A percentile compares a stretch with the other conserved stretches of the same genome.
Evolutionary conservation across 1,284 basidiomycete species (phyloP).

Genomic region (Gymnopus androsaceus): DNA sequence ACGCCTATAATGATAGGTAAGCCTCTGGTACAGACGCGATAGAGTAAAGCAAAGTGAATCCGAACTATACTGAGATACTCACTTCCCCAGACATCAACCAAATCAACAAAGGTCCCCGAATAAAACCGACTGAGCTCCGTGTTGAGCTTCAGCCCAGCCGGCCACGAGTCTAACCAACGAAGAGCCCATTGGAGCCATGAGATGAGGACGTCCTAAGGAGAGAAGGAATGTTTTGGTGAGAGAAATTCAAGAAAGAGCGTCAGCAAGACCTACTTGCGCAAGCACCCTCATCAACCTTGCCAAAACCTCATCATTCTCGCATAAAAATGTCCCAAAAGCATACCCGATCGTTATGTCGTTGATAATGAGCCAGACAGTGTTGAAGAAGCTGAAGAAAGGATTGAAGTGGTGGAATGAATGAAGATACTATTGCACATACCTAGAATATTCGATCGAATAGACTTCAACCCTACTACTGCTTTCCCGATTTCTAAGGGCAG

Average conservation of each 20-base stretch:
- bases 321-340: conserved; percentile 68
- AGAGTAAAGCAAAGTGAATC: neutral
- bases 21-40: neutral
- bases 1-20: conserved; percentile 30
- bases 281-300: conserved; percentile 39
- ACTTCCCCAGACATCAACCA: conserved; percentile 69
- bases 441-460: conserved; percentile 57
- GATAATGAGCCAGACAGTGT: conserved; percentile 86
- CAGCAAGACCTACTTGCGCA: conserved; percentile 41
- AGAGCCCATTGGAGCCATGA: conserved; percentile 57
- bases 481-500: neutral
- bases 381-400: conserved; percentile 73
- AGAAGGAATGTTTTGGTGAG: neutral
- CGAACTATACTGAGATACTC: conserved; percentile 26
- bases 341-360: conserved; percentile 88
- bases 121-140: conserved; percentile 88
- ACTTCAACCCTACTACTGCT: neutral
- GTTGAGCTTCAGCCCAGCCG: conserved; percentile 94
- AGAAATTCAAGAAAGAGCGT: neutral
- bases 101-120: conserved; percentile 65
- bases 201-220: conserved; percentile 47
- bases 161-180: conserved; percentile 92
- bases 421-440: conserved; percentile 40
- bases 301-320: conserved; percentile 56
- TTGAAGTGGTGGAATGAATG: conserved; percentile 9